A percentile compares a stretch with the other conserved stretches of the same genome.
Conservation (phyloP, 176 grass and related monocot species). For the Metroxylon sagu region DNA sequence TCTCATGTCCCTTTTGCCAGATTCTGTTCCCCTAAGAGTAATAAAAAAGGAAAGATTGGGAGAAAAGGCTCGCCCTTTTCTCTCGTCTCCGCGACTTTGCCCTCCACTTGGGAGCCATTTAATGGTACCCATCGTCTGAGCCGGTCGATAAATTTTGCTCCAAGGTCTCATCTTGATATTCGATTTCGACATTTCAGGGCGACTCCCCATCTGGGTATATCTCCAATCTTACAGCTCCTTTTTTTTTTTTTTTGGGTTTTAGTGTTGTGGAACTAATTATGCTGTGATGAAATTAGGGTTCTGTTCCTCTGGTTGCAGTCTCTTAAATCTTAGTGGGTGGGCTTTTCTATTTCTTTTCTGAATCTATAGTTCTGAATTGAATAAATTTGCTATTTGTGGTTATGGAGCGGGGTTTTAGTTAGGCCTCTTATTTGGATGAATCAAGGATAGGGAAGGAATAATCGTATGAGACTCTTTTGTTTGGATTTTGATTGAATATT, state of each 20-base stretch:
- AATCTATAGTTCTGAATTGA: too few species aligned
- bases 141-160: background rate
- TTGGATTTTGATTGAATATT: too few species aligned
- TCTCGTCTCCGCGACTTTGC: background rate
- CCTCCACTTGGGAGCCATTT: conserved; percentile 13
- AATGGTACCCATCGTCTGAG: background rate
- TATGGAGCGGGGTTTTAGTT: too few species aligned
- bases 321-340: background rate
- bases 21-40: conserved; percentile 15
- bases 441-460: too few species aligned
- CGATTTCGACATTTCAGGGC: conserved; percentile 18
- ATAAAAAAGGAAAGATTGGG: conserved; percentile 23
- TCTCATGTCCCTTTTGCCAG: conserved; percentile 16
- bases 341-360: too few species aligned
- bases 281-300: conserved; percentile 12
- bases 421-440: too few species aligned
- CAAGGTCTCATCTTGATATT: conserved; percentile 24
- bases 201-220: conserved; percentile 10
- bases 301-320: background rate
- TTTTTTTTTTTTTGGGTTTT: conserved; percentile 1
- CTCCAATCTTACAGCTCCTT: conserved; percentile 12
- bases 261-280: background rate
- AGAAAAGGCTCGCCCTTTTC: conserved; percentile 4
- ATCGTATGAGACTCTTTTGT: too few species aligned
- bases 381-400: too few species aligned